Conservation (phyloP, 495 filamentous ascomycete species). For the Penicillium bovifimosum region DNA sequence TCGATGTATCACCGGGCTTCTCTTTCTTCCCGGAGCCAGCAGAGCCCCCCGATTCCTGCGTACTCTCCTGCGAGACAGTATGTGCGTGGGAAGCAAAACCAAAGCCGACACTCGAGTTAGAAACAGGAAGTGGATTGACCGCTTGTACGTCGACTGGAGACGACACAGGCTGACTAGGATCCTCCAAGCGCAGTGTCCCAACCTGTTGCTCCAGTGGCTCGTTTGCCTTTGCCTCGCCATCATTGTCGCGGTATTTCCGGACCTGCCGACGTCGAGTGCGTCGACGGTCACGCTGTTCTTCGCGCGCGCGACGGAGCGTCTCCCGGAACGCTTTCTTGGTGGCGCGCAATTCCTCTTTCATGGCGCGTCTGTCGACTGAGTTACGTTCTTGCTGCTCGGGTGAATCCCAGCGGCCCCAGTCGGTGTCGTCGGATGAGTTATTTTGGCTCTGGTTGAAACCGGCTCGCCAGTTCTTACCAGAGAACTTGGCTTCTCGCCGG, state of each 20-base stretch:
- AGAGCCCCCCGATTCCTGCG: conserved; percentile 10
- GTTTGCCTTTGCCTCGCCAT: background rate
- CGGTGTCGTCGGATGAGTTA: conserved; percentile 7
- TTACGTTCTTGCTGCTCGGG: conserved; percentile 34
- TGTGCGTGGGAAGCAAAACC: conserved; percentile 5
- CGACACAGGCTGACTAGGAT: background rate
- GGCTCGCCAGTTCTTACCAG: conserved; percentile 23
- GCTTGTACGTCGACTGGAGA: background rate
- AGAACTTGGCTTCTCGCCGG: conserved; percentile 30
- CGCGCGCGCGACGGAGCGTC: conserved; percentile 34
- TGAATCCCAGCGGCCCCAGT: conserved; percentile 40
- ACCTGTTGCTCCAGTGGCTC: conserved; percentile 14
- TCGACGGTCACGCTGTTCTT: conserved; percentile 34
- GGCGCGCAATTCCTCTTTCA: conserved; percentile 38
- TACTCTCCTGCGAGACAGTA: conserved; percentile 2
- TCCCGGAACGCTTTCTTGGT: conserved; percentile 39
- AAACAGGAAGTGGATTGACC: background rate
- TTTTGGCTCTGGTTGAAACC: conserved; percentile 16
- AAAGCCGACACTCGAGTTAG: background rate
- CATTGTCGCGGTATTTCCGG: background rate
- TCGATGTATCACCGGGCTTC: conserved; percentile 11
- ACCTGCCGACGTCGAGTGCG: conserved; percentile 16
- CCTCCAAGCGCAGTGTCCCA: conserved; percentile 17
- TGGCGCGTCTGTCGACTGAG: conserved; percentile 24
- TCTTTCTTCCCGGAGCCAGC: conserved; percentile 13